Percentiles rank a stretch among this genome's conserved stretches.
phyloP scores from a whole-genome alignment of 2,329 filamentous ascomycete genomes.

The Teratosphaeria viscida region DNA sequence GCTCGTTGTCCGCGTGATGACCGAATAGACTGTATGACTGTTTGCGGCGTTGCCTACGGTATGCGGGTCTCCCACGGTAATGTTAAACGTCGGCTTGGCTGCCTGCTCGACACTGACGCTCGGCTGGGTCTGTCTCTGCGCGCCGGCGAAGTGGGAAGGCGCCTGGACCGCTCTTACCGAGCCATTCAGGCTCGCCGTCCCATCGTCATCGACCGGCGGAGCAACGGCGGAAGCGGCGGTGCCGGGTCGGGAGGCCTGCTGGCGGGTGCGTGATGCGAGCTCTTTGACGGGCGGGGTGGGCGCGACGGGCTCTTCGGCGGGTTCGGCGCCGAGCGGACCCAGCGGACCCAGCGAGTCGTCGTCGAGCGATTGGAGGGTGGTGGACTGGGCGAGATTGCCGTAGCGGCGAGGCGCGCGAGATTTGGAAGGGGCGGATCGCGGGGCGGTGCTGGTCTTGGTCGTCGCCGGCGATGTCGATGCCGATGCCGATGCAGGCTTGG shows the following conservation, averaged over 20 bases:
- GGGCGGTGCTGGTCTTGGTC: constrained; percentile 10
- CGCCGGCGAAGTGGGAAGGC: constrained; percentile 40
- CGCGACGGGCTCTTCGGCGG: constrained; percentile 44
- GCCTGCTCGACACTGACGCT: constrained; percentile 90
- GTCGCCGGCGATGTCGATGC: constrained; percentile 7
- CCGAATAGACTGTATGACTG: constrained; percentile 95
- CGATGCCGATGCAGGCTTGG: constrained; percentile 2
- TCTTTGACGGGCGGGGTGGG: constrained; percentile 49
- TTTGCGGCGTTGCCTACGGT: constrained; percentile 96
- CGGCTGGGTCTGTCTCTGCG: constrained; percentile 48
- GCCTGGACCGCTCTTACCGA: constrained; percentile 54
- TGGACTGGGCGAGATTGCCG: constrained; percentile 65
- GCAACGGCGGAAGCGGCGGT: constrained; percentile 41
- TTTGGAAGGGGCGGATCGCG: constrained; percentile 22
- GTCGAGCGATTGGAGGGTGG: constrained; percentile 68
- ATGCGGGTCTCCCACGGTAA: constrained; percentile 88
- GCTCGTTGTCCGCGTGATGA: constrained; percentile 89
- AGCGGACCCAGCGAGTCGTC: constrained; percentile 65
- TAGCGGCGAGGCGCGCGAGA: constrained; percentile 48
- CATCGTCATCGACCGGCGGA: constrained; percentile 50
- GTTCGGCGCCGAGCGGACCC: constrained; percentile 49
- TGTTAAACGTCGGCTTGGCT: constrained; percentile 81
- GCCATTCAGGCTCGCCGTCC: constrained; percentile 45
- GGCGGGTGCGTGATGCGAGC: constrained; percentile 33
- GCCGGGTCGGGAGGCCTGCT: constrained; percentile 32